Base-by-base conservation (phyloP, 148 eudicot genomes). In the Vaccinium corymbosum region DNA sequence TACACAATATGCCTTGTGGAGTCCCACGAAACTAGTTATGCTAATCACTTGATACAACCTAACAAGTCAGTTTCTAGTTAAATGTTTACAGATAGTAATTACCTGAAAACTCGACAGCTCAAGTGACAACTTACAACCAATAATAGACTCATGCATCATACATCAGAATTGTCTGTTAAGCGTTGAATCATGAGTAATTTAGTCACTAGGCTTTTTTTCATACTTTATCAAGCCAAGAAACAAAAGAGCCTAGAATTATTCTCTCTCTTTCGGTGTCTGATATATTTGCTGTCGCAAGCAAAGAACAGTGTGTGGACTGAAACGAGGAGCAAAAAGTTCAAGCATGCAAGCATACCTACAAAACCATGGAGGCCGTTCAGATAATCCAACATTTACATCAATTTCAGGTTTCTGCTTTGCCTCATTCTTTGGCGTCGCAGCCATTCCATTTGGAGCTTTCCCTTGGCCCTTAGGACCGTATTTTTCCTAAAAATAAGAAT, bases 401-500 rank as follows among this genome's bases (percentile, higher is more conserved):
- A 95, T 86, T 77, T 95, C 95, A 59, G 94, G 93, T 88, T 93
- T 94, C 72, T 85, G 87, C 85, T 94, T 93, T 32, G 87, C 81
- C 13, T 81, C 93, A 87, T 81, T 91, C 9, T 85, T 92, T 17
- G 94, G 83, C 78, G 91, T 94, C 3, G 90, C 86, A 79, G 91
- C 83, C n/a, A 81, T 73, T 15, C 91, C 94, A 82, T 87, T 87
- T 46, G 91, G 78, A 87, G 87, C 83, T 78, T 91, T 94, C n/a
- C 76, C 92, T 89, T 88, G 92, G 81, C 98, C 98, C 86, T 95
- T 95, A 32, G 98, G 98, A 78, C 98, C 98, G 89, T 95, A 95
- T 86, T 95, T 95, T 86, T 95, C 98, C 98, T 95, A 91, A 78
- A 85, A 83, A 46, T 19, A 62, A 10, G 5, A 52, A 35, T 29